Evolutionary conservation across 495 filamentous ascomycete species (phyloP), one percentile per base, ranked within the genome.

Genomic region (Pyronema omphalodes): DNA sequence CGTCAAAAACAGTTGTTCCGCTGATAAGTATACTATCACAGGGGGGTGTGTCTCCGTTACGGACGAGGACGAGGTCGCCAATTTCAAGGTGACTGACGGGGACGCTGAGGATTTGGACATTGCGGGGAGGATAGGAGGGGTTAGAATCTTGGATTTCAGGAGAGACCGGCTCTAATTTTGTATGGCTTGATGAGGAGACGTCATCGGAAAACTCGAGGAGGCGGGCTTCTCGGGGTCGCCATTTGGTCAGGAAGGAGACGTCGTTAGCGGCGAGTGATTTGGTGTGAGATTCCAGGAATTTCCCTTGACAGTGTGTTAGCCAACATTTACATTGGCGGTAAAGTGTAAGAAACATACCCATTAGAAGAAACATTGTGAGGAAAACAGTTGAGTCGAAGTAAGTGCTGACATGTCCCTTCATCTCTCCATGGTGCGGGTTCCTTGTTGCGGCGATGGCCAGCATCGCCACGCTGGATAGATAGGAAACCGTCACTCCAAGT

Each of bases 381-480:
- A 96, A 94, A 1, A 94, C 84, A 2, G 94, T 91, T 1, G 88
- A 85, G 66, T 96, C 91, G 60, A 95, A 96, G 62, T 94, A 96
- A 7, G 81, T 84, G 7, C 79, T 74, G 12, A 70, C 71, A 50
- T 81, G 72, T 29, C 23, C 29, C 9, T 72, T 63, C 45, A 50
- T 50, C 41, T 57, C 57, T 6, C 46, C 17, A 14, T 62, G 55
- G 8, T 67, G 60, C 0, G 55, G 60, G 12, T 65, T 66, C 9
- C 62, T 67, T 8, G 69, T 73, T 1, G 79, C 84, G 19, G 81
- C 80, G 40, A 82, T 74, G 19, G 83, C 81, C 54, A 96, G 72
- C 50, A 91, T 76, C 7, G 80, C 84, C 47, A 95, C 68, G 0
- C 86, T 93, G 0, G 85, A 76, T 59, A 93, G 71, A 62, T 95